Evolutionary conservation across 129 eudicot genomes (phyloP), one percentile per base, ranked within the genome.

Genomic region (Helianthus tuberosus): DNA sequence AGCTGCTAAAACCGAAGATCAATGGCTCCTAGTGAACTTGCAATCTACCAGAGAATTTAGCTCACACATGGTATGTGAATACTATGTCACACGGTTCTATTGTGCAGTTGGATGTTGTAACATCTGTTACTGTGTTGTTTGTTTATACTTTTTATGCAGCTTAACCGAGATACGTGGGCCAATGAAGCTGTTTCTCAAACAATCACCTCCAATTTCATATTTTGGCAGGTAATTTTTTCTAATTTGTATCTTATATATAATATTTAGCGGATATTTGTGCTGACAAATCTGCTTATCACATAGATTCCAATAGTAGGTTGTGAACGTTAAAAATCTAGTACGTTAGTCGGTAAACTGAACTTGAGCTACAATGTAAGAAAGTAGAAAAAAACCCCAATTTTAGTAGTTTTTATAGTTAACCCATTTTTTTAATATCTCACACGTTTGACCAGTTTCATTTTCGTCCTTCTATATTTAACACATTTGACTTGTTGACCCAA

Each of bases 131-230:
- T 43, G 50, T 55, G 58, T 5, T 39, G 14, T 76, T 55, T 68
- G 7, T 74, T 12, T 12, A 32, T 80, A 61, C 58, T 72, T 25
- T 44, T 64, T 82, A 36, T 83, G 81, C 77, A 95, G 99, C 97
- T 95, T 73, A 95, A 95, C 84, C 87, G 99, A 59, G 99, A 91
- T 84, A 91, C 96, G 23, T 95, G 99, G 99, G 97, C 96, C 43
- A 91, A 95, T 95, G 99, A 95, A 79, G 96, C 99, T 82, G 99
- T 91, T 81, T 76, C 96, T 74, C 99, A 95, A 74, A 95, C 97
- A 69, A 89, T 95, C 79, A 80, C 76, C 17, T 85, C 88, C 38
- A 91, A 95, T 82, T 95, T 95, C 77, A 80, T 95, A 83, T 95
- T 95, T 82, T 95, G 99, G 99, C 99, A 95, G 97, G 99, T 95